These are phyloP conservation scores for Phytophthora syringae DNA, from an alignment of 352 stramenopile species.

Conservation along the genomic window DNA sequence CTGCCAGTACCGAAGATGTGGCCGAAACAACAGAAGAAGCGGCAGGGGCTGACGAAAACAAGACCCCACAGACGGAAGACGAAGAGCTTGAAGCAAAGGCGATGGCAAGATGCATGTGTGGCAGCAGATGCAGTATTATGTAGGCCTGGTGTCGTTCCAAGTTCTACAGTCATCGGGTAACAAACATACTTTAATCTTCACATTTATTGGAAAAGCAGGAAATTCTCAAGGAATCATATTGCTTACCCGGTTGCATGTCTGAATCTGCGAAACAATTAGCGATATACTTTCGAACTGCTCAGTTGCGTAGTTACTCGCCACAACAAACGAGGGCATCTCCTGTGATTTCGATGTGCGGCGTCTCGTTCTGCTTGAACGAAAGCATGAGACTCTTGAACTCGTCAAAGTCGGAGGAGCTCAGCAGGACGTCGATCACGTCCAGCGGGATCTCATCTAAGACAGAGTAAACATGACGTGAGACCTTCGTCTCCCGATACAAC, in stretches of 20 bases:
- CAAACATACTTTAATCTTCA: too few relatives aligned
- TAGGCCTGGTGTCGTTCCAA: slow-evolving; percentile 32
- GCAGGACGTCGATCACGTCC: slow-evolving; percentile 81
- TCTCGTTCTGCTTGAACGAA: slow-evolving; percentile 87
- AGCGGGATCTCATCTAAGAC: slow-evolving; percentile 70
- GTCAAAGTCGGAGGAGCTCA: slow-evolving; percentile 87
- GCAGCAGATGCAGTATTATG: slow-evolving; percentile 72
- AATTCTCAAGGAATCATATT: too few relatives aligned
- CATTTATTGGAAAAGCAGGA: not conserved
- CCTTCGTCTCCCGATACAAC: not conserved
- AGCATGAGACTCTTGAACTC: slow-evolving; percentile 91
- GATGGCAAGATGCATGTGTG: slow-evolving; percentile 74
- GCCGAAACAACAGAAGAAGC: slow-evolving; percentile 13
- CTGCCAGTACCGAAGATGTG: slow-evolving; percentile 14
- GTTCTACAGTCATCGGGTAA: not conserved
- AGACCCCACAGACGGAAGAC: slow-evolving; percentile 17
- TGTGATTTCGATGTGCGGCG: slow-evolving; percentile 77
- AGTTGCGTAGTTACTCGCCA: slow-evolving; percentile 22
- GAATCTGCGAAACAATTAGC: not conserved
- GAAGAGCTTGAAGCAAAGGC: slow-evolving; percentile 63
- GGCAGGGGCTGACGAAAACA: not conserved
- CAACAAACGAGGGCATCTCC: slow-evolving; percentile 63
- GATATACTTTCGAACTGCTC: not conserved
- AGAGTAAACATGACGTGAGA: slow-evolving; percentile 2
- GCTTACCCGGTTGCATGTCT: not conserved